Conservation (phyloP, 352 stramenopile genomes). For the Globisporangium mamillatum region DNA sequence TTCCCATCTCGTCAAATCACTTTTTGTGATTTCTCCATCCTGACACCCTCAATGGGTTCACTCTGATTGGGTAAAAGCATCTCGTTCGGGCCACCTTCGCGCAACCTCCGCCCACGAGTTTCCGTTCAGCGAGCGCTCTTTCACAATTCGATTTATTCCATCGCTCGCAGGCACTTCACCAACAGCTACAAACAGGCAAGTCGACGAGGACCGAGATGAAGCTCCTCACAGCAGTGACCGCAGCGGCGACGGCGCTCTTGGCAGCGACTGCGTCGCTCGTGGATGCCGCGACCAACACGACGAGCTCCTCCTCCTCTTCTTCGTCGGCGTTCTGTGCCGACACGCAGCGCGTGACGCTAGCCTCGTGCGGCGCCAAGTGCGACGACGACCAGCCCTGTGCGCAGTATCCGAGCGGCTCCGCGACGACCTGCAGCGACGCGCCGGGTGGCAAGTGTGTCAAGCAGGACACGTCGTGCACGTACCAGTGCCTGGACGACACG, state of each 20-base stretch:
- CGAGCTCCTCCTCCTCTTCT: neutral
- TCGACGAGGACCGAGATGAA: neutral
- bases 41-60: neutral
- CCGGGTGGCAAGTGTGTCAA: constrained; percentile 49
- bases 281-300: constrained; percentile 12
- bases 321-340: constrained; percentile 38
- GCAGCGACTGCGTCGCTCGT: neutral
- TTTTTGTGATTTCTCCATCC: neutral
- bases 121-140: constrained; percentile 6
- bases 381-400: constrained; percentile 44
- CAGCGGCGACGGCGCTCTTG: neutral
- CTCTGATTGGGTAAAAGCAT: constrained; percentile 1
- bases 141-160: constrained; percentile 2
- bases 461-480: constrained; percentile 49
- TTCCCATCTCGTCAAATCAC: neutral
- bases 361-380: constrained; percentile 44
- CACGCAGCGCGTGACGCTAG: constrained; percentile 38
- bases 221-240: neutral
- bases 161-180: neutral
- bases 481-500: constrained; percentile 54
- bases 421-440: constrained; percentile 41
- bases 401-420: constrained; percentile 40
- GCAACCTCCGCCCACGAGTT: constrained; percentile 2
- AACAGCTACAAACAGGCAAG: neutral
- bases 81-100: constrained; percentile 6